Conservation (phyloP, 2,329 filamentous ascomycete genomes). For the Xylariaceae sp. region DNA sequence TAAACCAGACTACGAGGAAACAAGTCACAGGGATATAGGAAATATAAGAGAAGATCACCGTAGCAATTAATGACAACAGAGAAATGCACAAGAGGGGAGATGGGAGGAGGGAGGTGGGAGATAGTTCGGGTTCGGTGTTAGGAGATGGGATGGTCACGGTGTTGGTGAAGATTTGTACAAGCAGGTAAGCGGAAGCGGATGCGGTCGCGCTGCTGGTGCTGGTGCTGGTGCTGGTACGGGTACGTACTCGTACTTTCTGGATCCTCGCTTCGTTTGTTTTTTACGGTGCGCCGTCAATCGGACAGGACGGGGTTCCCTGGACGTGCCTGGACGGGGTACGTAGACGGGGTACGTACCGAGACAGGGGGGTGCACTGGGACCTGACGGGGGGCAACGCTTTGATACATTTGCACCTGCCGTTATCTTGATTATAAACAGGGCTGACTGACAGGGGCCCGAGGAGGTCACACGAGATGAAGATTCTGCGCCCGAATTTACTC, state of each 20-base stretch:
- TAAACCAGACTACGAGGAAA: too few species aligned
- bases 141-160: neutral
- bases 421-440: constrained; percentile 1
- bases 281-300: neutral
- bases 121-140: neutral
- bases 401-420: neutral
- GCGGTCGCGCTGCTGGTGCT: neutral
- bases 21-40: too few species aligned
- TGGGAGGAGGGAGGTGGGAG: neutral
- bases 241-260: too few species aligned
- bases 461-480: constrained; percentile 17
- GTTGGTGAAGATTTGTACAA: neutral
- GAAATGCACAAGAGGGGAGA: neutral
- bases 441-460: neutral
- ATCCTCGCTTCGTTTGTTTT: too few species aligned
- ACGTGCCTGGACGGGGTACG: too few species aligned
- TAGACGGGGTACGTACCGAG: too few species aligned
- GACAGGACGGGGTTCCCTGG: neutral
- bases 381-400: neutral
- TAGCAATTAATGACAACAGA: too few species aligned
- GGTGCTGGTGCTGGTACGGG: neutral
- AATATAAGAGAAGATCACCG: too few species aligned
- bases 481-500: constrained; percentile 4
- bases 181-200: neutral
- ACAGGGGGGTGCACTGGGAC: too few species aligned